Percentiles rank a stretch among this genome's conserved stretches.
These are phyloP conservation scores for Cucumis cinereus DNA, from an alignment of 306 rosid species.

Conservation along the genomic window DNA sequence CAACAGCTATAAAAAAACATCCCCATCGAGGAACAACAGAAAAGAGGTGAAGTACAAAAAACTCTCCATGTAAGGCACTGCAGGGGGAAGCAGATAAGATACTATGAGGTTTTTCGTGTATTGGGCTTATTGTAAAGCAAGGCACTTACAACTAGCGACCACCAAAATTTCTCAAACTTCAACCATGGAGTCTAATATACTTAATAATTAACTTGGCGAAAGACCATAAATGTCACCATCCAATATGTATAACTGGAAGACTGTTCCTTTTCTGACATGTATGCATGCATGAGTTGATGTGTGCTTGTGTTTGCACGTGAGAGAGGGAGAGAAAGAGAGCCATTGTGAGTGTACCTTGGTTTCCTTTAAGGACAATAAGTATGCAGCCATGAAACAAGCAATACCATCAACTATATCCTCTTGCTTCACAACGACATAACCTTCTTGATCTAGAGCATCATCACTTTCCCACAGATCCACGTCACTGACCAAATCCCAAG, in stretches of 20 bases:
- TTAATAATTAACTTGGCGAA: neutral
- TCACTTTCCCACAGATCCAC: constrained; percentile 82
- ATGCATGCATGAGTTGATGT: neutral
- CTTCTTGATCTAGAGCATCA: constrained; percentile 44
- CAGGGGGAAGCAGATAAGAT: neutral
- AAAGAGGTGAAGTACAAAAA: neutral
- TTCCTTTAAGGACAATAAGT: constrained; percentile 73
- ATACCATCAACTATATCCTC: constrained; percentile 94
- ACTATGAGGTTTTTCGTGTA: neutral
- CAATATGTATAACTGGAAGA: neutral
- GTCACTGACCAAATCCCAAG: constrained; percentile 79
- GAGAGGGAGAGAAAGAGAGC: constrained; percentile 8
- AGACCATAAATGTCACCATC: neutral
- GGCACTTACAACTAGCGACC: neutral
- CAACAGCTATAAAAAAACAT: neutral
- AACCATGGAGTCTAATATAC: neutral
- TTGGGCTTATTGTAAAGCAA: neutral
- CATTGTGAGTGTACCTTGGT: constrained; percentile 47
- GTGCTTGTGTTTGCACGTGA: neutral
- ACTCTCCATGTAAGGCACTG: neutral
- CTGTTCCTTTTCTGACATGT: neutral
- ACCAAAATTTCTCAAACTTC: neutral
- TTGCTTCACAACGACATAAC: constrained; percentile 76
- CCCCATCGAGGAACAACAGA: neutral
- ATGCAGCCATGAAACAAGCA: constrained; percentile 95